Base-by-base conservation (phyloP, 345 rosid genomes). In the Eucalyptus fibrosa region DNA sequence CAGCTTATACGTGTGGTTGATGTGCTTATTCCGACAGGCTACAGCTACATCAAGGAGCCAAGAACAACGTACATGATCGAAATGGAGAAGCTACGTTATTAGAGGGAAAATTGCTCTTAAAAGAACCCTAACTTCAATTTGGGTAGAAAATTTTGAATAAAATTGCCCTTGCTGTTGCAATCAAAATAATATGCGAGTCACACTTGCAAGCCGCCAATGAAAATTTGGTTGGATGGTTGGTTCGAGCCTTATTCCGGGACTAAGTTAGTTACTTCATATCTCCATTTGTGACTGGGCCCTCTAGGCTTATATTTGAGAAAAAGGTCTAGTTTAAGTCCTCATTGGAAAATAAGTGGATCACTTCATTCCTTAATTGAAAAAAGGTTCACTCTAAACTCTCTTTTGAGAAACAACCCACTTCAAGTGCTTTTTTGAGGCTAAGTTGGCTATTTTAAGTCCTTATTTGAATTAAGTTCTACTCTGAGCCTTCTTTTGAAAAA, bases 131-230 rank as follows among this genome's bases (percentile, higher is more conserved):
- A 51, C 55, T 51, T 51, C 21, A 51, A 51, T 51, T 51, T 51
- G 21, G 55, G 21, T 7, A 51, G 55, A 16, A 51, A 51, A 51
- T 51, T 6, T 51, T 51, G 55, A 51, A 51, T 51, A 51, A 51
- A 16, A 50, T 50, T 6, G 53, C 3, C 53, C 53, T 6, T 50
- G 53, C 7, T 50, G 19, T 50, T 50, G 19, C 53, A 50, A 1
- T 50, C 53, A 3, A 50, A 50, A 6, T 50, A 50, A 50, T 50
- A 50, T 3, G 1, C 9, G 4, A 34, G 42, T 17, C 23, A 2
- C 42, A 69, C 2, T 6, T 18, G 23, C 23, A 18, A 69, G 44
- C 2, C 0, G 23, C 44, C 23, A 9, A 0, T 5, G 7, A 34
- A 69, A 21, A 69, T 69, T 69, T 50, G 19, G 3, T 16, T 50